A percentile compares a stretch with the other conserved stretches of the same genome.
phyloP scores from a whole-genome alignment of 768 basidiomycete species.

The Collybia nuda region DNA sequence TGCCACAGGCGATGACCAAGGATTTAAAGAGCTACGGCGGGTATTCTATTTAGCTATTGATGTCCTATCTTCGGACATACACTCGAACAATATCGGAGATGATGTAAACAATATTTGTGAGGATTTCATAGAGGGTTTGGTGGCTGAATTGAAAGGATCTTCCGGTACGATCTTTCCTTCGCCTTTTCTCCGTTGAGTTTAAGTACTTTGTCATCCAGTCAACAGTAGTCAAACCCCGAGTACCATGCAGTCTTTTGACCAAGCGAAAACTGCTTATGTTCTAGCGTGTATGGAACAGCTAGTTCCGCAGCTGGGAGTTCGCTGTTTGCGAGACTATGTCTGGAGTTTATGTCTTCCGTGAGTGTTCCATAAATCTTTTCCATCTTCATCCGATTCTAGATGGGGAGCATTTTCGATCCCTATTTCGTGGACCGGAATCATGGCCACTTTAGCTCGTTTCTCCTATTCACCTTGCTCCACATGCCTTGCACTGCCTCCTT shows the following conservation, averaged over 20 bases:
- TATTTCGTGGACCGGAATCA: neutral
- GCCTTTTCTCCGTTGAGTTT: neutral
- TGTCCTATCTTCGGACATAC: conserved; percentile 45
- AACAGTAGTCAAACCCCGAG: conserved; percentile 1
- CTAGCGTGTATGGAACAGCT: conserved; percentile 81
- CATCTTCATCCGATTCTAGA: neutral
- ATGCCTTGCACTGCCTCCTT: too few relatives aligned
- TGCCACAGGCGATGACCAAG: conserved; percentile 35
- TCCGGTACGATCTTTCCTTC: conserved; percentile 6
- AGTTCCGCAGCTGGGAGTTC: conserved; percentile 55
- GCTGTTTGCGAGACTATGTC: conserved; percentile 52
- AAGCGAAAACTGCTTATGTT: conserved; percentile 58
- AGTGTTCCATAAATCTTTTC: conserved; percentile 23
- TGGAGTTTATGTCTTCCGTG: conserved; percentile 68
- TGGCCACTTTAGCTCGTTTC: too few relatives aligned
- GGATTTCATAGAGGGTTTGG: conserved; percentile 27
- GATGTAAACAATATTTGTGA: conserved; percentile 30
- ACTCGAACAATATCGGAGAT: conserved; percentile 22
- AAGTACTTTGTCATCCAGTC: conserved; percentile 5
- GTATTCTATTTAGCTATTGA: conserved; percentile 80
- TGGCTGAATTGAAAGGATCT: conserved; percentile 8
- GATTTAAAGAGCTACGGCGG: conserved; percentile 72
- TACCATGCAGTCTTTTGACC: conserved; percentile 9
- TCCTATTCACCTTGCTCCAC: too few relatives aligned
- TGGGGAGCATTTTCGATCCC: neutral